These are phyloP conservation scores for Pelargonium fulgidum DNA, from an alignment of 441 rosid genomes.

Conservation along the genomic window DNA sequence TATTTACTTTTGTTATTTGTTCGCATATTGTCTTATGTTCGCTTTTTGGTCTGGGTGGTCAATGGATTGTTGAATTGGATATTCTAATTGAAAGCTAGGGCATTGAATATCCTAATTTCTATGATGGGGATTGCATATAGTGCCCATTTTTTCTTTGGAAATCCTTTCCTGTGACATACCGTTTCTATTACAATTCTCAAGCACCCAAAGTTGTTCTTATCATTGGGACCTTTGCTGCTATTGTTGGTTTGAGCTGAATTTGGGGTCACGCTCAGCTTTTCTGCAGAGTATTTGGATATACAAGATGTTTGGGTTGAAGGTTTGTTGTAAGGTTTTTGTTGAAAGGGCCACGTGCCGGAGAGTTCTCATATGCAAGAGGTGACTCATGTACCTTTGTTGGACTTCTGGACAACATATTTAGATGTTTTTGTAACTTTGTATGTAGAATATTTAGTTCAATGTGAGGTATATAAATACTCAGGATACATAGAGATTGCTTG, in stretches of 20 bases:
- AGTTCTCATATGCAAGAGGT: background rate
- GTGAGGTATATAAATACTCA: too few species aligned
- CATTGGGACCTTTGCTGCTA: background rate
- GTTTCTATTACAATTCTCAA: background rate
- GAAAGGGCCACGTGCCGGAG: background rate
- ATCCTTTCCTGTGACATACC: too few species aligned
- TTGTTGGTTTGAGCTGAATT: background rate
- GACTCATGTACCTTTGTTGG: background rate
- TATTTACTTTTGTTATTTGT: too few species aligned
- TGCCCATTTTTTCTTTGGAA: too few species aligned
- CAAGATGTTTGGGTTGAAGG: background rate
- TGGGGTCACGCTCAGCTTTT: background rate
- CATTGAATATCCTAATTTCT: background rate
- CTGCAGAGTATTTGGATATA: background rate
- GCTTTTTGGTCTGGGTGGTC: too few species aligned
- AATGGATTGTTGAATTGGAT: too few species aligned
- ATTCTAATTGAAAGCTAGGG: background rate
- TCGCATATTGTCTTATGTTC: too few species aligned
- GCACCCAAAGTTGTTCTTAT: background rate
- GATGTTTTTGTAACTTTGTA: too few species aligned
- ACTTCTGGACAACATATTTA: background rate
- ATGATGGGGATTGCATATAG: background rate
- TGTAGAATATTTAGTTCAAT: too few species aligned
- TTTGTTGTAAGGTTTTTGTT: background rate
- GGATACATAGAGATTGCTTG: too few species aligned